These are phyloP conservation scores for Scedosporium minutisporum DNA, from an alignment of 2,329 filamentous ascomycete genomes.

Conservation along the genomic window DNA sequence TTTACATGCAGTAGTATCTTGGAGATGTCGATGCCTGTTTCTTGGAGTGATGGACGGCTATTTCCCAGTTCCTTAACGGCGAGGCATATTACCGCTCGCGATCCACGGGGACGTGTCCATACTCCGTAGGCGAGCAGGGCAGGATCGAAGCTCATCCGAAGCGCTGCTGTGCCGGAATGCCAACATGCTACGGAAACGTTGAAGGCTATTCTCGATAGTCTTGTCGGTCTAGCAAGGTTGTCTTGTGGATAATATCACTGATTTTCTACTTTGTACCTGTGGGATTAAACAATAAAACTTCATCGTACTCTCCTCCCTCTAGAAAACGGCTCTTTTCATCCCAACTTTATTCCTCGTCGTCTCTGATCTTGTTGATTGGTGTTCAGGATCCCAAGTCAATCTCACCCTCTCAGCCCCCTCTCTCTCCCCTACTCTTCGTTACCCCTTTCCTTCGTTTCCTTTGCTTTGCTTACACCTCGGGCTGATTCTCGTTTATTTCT, in stretches of 20 bases:
- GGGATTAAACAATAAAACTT: neutral
- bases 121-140: neutral
- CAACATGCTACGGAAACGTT: neutral
- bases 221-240: neutral
- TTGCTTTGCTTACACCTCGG: no score
- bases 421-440: no score
- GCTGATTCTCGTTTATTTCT: neutral
- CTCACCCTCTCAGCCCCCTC: no score
- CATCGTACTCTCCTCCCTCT: neutral
- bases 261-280: neutral
- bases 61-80: neutral
- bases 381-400: no score
- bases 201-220: neutral
- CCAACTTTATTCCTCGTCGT: neutral
- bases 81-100: neutral
- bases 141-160: conserved; percentile 2
- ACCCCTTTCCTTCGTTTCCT: no score
- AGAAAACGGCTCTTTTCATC: neutral
- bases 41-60: neutral
- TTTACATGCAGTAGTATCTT: no score
- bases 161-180: neutral
- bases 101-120: neutral
- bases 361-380: no score
- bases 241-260: neutral
- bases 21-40: neutral